Conservation (phyloP, 495 filamentous ascomycete genomes). For the Coniosporium apollinis region DNA sequence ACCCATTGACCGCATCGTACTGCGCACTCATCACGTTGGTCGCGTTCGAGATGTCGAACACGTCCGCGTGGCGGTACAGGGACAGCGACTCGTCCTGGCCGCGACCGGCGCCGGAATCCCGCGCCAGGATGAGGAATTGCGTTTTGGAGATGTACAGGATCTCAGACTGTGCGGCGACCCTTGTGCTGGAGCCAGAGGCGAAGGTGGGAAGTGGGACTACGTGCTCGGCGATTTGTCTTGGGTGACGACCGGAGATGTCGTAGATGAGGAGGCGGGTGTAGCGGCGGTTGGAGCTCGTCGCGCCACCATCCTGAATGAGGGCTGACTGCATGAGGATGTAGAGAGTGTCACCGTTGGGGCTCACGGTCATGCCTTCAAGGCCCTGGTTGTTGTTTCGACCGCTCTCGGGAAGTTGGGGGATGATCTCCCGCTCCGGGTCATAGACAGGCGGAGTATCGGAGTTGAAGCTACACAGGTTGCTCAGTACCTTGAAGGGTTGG, state of each 20-base stretch:
- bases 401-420: slow-evolving; percentile 38
- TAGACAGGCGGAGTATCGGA: slow-evolving; percentile 48
- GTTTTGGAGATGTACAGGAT: slow-evolving; percentile 46
- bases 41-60: slow-evolving; percentile 49
- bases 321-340: slow-evolving; percentile 56
- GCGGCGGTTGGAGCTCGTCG: slow-evolving; percentile 32
- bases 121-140: slow-evolving; percentile 53
- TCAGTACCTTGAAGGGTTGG: too few species aligned
- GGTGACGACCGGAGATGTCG: slow-evolving; percentile 29
- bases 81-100: slow-evolving; percentile 36
- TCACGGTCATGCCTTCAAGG: slow-evolving; percentile 55
- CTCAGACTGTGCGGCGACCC: slow-evolving; percentile 50
- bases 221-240: slow-evolving; percentile 34
- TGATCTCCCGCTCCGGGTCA: slow-evolving; percentile 25
- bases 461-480: slow-evolving; percentile 37
- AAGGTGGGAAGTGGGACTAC: slow-evolving; percentile 49
- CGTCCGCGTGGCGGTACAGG: slow-evolving; percentile 55
- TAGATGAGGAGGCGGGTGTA: slow-evolving; percentile 50
- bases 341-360: slow-evolving; percentile 44
- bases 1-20: slow-evolving; percentile 35
- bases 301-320: slow-evolving; percentile 47
- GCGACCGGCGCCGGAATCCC: slow-evolving; percentile 46
- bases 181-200: slow-evolving; percentile 23
- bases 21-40: slow-evolving; percentile 44
- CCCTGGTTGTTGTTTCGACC: slow-evolving; percentile 66